phyloP scores from a whole-genome alignment of 306 rosid species.

The Sphenostylis stenocarpa region DNA sequence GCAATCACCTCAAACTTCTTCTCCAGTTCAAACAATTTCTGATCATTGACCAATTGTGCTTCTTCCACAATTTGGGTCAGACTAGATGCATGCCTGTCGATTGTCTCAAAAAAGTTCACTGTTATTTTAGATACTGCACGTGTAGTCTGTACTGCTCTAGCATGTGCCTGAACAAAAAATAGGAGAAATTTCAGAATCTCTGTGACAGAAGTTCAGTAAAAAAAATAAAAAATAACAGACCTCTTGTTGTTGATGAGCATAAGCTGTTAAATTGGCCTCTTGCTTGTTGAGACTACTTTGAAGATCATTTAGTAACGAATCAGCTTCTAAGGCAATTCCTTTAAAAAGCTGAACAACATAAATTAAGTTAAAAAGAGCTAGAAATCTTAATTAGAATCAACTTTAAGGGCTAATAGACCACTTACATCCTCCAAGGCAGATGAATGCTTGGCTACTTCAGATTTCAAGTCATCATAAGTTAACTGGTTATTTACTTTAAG shows the following conservation, averaged over 20 bases:
- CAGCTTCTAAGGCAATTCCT: conserved; percentile 94
- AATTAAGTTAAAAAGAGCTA: conserved; percentile 39
- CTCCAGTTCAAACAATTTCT: conserved; percentile 81
- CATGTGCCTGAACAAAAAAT: conserved; percentile 70
- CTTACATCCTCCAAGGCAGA: conserved; percentile 89
- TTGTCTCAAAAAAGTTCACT: conserved; percentile 75
- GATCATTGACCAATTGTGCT: conserved; percentile 74
- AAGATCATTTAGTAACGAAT: conserved; percentile 78
- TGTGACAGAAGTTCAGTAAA: neutral
- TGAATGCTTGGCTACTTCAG: conserved; percentile 91
- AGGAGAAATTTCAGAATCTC: conserved; percentile 31
- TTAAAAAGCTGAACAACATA: conserved; percentile 75
- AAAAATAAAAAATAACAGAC: conserved; percentile 43
- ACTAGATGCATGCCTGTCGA: conserved; percentile 82
- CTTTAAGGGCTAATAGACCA: conserved; percentile 17
- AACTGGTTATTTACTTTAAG: conserved; percentile 80
- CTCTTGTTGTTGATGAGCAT: conserved; percentile 91
- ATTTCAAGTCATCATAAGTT: conserved; percentile 74
- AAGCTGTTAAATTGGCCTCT: conserved; percentile 78
- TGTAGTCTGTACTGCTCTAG: conserved; percentile 86
- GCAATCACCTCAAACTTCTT: conserved; percentile 89
- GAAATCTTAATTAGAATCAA: neutral
- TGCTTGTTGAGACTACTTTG: conserved; percentile 89
- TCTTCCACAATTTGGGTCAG: conserved; percentile 84
- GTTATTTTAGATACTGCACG: conserved; percentile 87